These are phyloP conservation scores for Clarkia xantiana DNA, from an alignment of 345 rosid species.

Conservation along the genomic window DNA sequence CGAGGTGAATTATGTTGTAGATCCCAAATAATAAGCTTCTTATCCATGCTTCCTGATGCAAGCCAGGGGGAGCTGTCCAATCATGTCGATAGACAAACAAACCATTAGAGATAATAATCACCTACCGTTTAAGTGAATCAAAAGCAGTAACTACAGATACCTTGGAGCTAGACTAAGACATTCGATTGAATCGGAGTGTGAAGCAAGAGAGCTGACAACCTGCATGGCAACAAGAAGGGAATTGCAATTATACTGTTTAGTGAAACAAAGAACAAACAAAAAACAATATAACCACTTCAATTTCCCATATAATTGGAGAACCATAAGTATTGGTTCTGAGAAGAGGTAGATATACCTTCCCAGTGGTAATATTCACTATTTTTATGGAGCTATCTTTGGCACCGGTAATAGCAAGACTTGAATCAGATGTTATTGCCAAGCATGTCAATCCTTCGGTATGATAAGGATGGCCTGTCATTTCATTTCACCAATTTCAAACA, in stretches of 20 bases:
- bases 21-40: slow-evolving; percentile 79
- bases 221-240: slow-evolving; percentile 19
- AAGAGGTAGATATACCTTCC: slow-evolving; percentile 40
- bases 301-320: no score
- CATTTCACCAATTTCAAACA: no score
- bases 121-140: no score
- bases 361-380: slow-evolving; percentile 64
- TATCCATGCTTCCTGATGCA: slow-evolving; percentile 81
- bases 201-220: slow-evolving; percentile 63
- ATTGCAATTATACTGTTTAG: not conserved
- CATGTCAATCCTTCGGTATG: slow-evolving; percentile 71
- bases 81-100: not conserved
- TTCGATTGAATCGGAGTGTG: slow-evolving; percentile 65
- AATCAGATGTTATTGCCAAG: slow-evolving; percentile 61
- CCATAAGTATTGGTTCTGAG: not conserved
- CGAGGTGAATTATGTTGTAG: slow-evolving; percentile 58
- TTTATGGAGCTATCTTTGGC: slow-evolving; percentile 62
- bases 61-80: slow-evolving; percentile 48
- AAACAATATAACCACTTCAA: no score
- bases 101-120: not conserved
- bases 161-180: slow-evolving; percentile 54
- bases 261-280: no score
- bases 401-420: slow-evolving; percentile 70
- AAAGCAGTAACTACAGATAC: slow-evolving; percentile 24
- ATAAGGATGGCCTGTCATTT: slow-evolving; percentile 69